phyloP scores from a whole-genome alignment of 805 yeast species.

The Hanseniaspora lachancei region DNA sequence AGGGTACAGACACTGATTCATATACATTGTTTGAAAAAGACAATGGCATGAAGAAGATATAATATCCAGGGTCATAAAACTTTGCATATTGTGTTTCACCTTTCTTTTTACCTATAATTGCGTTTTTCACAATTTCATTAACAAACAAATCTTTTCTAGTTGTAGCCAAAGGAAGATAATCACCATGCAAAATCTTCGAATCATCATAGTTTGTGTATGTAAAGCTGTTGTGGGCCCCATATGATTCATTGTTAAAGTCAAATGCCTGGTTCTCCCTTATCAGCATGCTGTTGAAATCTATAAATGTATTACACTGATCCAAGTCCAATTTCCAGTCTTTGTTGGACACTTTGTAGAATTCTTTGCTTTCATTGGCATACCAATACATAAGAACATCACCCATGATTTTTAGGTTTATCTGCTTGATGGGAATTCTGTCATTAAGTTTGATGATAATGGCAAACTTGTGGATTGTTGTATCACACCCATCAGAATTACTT shows the following conservation, averaged over 20 bases:
- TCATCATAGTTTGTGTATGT: constrained; percentile 13
- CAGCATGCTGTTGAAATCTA: not conserved
- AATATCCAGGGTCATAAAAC: constrained; percentile 47
- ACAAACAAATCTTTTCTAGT: constrained; percentile 11
- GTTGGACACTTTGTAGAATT: constrained; percentile 37
- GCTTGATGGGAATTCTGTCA: constrained; percentile 30
- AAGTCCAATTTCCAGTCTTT: constrained; percentile 34
- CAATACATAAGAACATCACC: constrained; percentile 36
- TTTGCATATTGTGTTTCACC: constrained; percentile 9
- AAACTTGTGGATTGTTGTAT: constrained; percentile 36
- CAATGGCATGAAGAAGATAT: constrained; percentile 53
- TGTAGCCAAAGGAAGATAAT: constrained; percentile 13
- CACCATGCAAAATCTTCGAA: constrained; percentile 17
- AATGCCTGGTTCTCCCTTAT: not conserved
- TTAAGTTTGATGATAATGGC: constrained; percentile 37
- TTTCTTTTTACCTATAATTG: not conserved
- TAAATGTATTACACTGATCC: constrained; percentile 1
- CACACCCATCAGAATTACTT: constrained; percentile 28
- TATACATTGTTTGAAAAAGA: constrained; percentile 51
- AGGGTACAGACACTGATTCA: constrained; percentile 35
- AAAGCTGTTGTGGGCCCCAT: constrained; percentile 14
- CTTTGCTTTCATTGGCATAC: constrained; percentile 41
- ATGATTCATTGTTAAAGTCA: not conserved
- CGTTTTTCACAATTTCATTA: not conserved
- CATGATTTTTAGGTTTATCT: constrained; percentile 32